Base-by-base conservation (phyloP, 495 filamentous ascomycete genomes). In the Penicillium waksmanii region DNA sequence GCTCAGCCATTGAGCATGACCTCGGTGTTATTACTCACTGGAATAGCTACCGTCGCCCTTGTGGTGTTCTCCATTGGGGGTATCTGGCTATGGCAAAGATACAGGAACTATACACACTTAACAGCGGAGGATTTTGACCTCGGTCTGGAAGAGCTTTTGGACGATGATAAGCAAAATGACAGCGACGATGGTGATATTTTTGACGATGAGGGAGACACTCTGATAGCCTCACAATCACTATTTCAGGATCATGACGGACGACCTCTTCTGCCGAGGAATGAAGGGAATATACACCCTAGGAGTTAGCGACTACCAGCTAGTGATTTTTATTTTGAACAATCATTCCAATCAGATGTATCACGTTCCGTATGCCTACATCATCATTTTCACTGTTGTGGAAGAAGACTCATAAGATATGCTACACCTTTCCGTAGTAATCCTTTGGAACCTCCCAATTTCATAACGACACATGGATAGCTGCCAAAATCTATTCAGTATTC, bases 61-160 rank as follows among this genome's bases (percentile, higher is more conserved):
- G 52, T 36, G 11, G 18, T 21, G 1, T 23, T 62, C n/a, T 25
- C 23, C 8, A 12, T 27, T 9, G 19, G 46, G 8, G 9, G 9
- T 48, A 48, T 48, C 8, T 48, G 46, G 46, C 19, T 35, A 23
- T 62, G 63, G 58, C 48, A 47, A 3, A 47, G 63, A 7, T 49
- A 46, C 31, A 58, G 46, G 0, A 31, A 51, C 17, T 66, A 66
- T 25, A 56, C 43, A 3, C 47, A 53, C 4, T 11, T 66, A 54
- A 47, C 61, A 15, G 36, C 51, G 1, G 60, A 49, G 11, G 64
- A 66, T 36, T 66, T 66, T 36, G 64, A 51, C 40, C 43, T 44
- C 5, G 13, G 12, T n/a, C 42, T 44, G 4, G 42, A 44, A 44
- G 42, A 44, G 42, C 42, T 44, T 17, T 17, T 44, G 42, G 42